Base-by-base conservation (phyloP, 306 rosid genomes). In the Quercus alba region DNA sequence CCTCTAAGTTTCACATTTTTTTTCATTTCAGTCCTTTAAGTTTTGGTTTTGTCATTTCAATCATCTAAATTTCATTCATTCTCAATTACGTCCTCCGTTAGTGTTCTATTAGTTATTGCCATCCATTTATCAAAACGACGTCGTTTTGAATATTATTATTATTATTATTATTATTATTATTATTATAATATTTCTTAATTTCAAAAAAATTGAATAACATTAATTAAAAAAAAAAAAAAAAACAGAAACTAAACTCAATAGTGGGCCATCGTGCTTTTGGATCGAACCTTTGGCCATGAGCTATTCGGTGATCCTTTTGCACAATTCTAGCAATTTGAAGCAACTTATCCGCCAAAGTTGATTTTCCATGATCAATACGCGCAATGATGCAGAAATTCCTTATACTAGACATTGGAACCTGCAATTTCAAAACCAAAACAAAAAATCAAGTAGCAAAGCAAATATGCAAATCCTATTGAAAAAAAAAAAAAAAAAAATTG, bases 291-390 rank as follows among this genome's bases (percentile, higher is more conserved):
- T 33, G 7, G 0, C 8, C 7, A 5, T 33, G 7, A 0, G 7
- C 38, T 5, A 33, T 33, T 33, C 5, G 38, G 38, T 33, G 38
- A 33, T 0, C 2, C 79, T 89, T 88, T 41, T 86, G 97, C 3
- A 94, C 97, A 13, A 97, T 92, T 10, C 97, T 97, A 11, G 97
- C 92, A 54, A 85, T 84, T 75, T 92, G 94, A 54, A 94, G 97
- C 87, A 94, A 75, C 58, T 90, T 94, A 64, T 94, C 97, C 0
- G 98, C 97, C 30, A 92, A 77, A 41, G 97, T 92, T 2, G 97
- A 94, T 76, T 94, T 94, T 0, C 97, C 97, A 83, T 91, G 97
- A 80, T 92, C 98, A 80, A 92, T 94, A 78, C 87, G 97, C 31
- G 97, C 97, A 81, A 91, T 94, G 59, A 91, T 94, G 74, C 74